These are phyloP conservation scores for Wickerhamiella kazuoi DNA, from an alignment of 805 yeast species.

Conservation along the genomic window DNA sequence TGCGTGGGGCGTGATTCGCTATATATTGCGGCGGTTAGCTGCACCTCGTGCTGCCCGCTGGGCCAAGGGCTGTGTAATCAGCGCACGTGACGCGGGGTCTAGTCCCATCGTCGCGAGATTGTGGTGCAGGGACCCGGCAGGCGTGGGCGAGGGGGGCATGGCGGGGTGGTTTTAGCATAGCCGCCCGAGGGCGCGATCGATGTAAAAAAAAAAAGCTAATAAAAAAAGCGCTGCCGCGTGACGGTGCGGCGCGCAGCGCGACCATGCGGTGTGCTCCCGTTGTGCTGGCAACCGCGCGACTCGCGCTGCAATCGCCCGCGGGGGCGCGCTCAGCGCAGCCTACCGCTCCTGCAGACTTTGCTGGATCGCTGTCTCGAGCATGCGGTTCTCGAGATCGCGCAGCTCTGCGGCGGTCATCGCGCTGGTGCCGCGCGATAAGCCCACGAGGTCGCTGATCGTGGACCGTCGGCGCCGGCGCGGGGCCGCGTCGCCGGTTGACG, in stretches of 20 bases:
- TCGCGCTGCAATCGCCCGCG: neutral
- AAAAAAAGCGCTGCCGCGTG: too few species aligned
- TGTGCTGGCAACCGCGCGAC: too few species aligned
- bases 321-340: neutral
- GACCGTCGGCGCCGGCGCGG: conserved; percentile 1
- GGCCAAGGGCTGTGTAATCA: neutral
- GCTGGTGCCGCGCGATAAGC: conserved; percentile 6
- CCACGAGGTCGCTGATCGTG: conserved; percentile 5
- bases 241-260: too few species aligned
- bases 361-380: conserved; percentile 15
- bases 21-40: neutral
- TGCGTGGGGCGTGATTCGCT: neutral
- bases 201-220: too few species aligned
- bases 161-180: too few species aligned
- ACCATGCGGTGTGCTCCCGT: too few species aligned
- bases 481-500: neutral
- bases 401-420: conserved; percentile 10
- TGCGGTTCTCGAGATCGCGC: conserved; percentile 13
- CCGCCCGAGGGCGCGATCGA: too few species aligned
- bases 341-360: conserved; percentile 10
- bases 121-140: too few species aligned
- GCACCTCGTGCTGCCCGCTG: neutral
- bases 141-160: too few species aligned
- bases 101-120: too few species aligned
- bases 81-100: too few species aligned